Conservation (phyloP, 1,284 basidiomycete species). For the Anthracocystis panici-leucophaei region DNA sequence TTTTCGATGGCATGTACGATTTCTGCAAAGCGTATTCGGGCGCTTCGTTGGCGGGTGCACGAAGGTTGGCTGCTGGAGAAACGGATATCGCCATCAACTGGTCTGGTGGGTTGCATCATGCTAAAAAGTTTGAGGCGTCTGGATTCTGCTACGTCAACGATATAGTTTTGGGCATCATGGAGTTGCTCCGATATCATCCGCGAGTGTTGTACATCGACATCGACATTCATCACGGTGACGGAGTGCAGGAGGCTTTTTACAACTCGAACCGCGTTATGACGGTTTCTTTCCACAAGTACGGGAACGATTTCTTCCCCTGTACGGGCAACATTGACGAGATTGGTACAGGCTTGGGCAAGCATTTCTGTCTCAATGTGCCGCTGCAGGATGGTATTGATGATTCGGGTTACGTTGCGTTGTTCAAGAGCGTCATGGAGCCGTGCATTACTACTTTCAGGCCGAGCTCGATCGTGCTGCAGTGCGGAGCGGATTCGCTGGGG, state of each 20-base stretch:
- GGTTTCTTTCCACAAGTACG: conserved; percentile 99
- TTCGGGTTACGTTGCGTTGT: conserved; percentile 92
- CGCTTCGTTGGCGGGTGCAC: conserved; percentile 80
- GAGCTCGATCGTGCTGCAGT: conserved; percentile 92
- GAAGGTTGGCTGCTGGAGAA: conserved; percentile 73
- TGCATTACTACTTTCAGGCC: conserved; percentile 90
- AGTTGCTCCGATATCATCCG: conserved; percentile 74
- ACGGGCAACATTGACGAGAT: conserved; percentile 67
- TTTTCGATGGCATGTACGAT: conserved; percentile 69
- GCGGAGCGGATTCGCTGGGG: conserved; percentile 95
- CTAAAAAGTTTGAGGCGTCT: conserved; percentile 94
- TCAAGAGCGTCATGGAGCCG: conserved; percentile 96
- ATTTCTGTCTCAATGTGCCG: conserved; percentile 95
- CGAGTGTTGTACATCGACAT: conserved; percentile 98
- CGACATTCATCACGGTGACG: conserved; percentile 97
- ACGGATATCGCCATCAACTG: conserved; percentile 98
- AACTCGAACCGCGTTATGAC: conserved; percentile 97
- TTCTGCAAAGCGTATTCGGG: conserved; percentile 68
- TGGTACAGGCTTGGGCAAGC: conserved; percentile 78
- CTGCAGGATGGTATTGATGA: conserved; percentile 97
- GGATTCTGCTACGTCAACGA: conserved; percentile 99
- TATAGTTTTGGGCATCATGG: conserved; percentile 68
- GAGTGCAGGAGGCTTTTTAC: conserved; percentile 99
- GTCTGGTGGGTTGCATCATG: conserved; percentile 97
- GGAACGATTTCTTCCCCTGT: conserved; percentile 87